phyloP scores from a whole-genome alignment of 2,329 filamentous ascomycete species.

The Venturiaceae sp. region DNA sequence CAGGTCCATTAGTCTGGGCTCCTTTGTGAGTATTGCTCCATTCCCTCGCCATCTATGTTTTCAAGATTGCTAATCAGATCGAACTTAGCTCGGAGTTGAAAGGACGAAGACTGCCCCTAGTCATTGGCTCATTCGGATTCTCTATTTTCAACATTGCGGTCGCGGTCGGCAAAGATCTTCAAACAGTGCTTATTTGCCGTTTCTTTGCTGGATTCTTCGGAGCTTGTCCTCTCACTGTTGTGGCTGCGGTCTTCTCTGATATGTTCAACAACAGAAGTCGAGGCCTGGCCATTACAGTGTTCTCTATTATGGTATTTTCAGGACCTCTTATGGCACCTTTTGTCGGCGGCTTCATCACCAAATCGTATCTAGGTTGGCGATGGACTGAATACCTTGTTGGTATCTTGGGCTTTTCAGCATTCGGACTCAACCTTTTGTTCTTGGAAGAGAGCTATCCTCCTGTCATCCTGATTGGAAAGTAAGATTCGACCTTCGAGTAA shows the following conservation, averaged over 20 bases:
- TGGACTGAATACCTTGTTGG: constrained; percentile 36
- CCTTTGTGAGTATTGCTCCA: neutral
- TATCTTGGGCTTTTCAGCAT: constrained; percentile 45
- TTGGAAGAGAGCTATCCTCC: constrained; percentile 50
- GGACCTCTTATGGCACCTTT: constrained; percentile 45
- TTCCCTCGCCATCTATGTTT: too few species aligned
- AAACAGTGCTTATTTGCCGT: constrained; percentile 42
- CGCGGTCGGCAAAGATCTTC: constrained; percentile 40
- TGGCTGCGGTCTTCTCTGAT: constrained; percentile 46
- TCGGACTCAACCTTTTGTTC: constrained; percentile 41
- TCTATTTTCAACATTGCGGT: constrained; percentile 39
- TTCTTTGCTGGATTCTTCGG: constrained; percentile 46
- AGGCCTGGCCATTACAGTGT: constrained; percentile 37
- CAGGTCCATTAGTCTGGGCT: constrained; percentile 24
- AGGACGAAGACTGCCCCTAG: constrained; percentile 38
- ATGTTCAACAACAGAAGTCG: constrained; percentile 41
- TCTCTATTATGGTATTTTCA: constrained; percentile 42
- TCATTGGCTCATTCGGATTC: constrained; percentile 41
- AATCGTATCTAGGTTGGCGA: constrained; percentile 40
- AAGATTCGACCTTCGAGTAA: neutral
- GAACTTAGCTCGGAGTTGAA: constrained; percentile 40
- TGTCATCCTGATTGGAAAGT: constrained; percentile 37
- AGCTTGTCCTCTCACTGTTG: constrained; percentile 42
- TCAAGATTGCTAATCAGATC: constrained; percentile 31
- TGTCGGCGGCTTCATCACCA: constrained; percentile 44